Evolutionary conservation across 208 protist species (phyloP).

Genomic region (Balamuthia mandrillaris): DNA sequence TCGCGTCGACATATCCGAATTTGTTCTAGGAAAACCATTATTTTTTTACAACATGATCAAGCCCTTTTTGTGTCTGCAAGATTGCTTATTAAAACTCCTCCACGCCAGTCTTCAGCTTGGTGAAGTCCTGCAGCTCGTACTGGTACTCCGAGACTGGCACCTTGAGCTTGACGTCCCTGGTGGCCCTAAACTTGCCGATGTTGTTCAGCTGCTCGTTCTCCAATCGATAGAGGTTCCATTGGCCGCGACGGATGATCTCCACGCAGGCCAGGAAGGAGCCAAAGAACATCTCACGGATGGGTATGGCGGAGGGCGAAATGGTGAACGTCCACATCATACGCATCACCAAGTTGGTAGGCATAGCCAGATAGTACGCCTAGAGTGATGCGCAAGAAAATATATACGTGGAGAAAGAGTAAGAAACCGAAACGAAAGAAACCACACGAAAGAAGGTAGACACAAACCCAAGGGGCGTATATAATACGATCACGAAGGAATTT

Average conservation of each 20-base stretch:
- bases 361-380: constrained; percentile 60
- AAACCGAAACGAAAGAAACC: background rate
- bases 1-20: too few species aligned
- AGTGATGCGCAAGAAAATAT: background rate
- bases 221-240: constrained; percentile 68
- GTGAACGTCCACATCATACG: constrained; percentile 59
- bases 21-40: too few species aligned
- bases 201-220: constrained; percentile 72
- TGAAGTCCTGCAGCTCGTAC: background rate
- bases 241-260: constrained; percentile 53
- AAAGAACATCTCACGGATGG: constrained; percentile 7
- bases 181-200: constrained; percentile 57
- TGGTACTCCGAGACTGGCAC: background rate
- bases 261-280: constrained; percentile 45
- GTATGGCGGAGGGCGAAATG: constrained; percentile 15
- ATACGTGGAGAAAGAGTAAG: background rate
- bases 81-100: too few species aligned
- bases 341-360: constrained; percentile 48
- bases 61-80: too few species aligned
- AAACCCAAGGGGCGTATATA: background rate
- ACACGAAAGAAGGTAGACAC: background rate
- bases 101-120: too few species aligned
- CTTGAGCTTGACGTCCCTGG: background rate
- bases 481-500: background rate
- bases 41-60: too few species aligned